Percentiles rank a stretch among this genome's conserved stretches.
Evolutionary conservation across 345 rosid species (phyloP).

Genomic region (Populus pruinosa): DNA sequence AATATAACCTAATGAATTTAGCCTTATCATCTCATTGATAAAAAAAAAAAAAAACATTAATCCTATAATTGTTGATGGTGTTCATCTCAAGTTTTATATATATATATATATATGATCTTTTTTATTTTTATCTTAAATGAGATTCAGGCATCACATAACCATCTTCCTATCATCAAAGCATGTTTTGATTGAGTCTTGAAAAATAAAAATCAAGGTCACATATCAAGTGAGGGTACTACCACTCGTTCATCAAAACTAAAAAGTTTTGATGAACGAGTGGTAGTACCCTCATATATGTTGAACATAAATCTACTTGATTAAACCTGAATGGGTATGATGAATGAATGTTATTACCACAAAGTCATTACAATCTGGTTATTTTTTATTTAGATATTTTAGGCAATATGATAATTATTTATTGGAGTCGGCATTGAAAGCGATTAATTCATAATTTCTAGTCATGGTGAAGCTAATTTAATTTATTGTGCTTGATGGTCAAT

Average conservation of each 20-base stretch:
- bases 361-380: not conserved
- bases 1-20: no score
- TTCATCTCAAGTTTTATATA: no score
- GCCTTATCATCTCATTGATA: no score
- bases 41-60: no score
- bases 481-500: not conserved
- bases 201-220: no score
- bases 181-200: not conserved
- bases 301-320: slow-evolving; percentile 9
- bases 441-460: not conserved
- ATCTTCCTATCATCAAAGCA: not conserved
- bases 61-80: no score
- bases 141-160: not conserved
- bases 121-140: no score
- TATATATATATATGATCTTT: no score
- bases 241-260: no score
- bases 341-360: not conserved
- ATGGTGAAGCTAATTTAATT: slow-evolving; percentile 8
- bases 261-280: no score
- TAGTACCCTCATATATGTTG: not conserved
- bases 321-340: not conserved
- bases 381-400: not conserved
- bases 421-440: not conserved
- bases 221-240: no score
- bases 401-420: not conserved